These are phyloP conservation scores for Tritrichomonas foetus DNA, from an alignment of 208 protist species.

Conservation along the genomic window DNA sequence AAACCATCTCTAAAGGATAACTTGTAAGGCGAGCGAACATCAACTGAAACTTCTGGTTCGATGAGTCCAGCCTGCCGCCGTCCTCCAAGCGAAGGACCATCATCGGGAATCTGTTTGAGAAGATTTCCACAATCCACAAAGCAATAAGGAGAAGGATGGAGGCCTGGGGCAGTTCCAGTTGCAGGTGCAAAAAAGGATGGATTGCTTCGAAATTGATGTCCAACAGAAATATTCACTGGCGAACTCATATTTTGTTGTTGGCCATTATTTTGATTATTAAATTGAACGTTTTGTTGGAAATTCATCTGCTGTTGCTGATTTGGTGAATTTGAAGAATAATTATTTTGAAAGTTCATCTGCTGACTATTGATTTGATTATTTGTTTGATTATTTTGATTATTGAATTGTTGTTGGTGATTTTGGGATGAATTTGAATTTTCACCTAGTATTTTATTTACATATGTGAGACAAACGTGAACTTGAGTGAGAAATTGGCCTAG, in stretches of 20 bases:
- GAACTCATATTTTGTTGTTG: too few relatives aligned
- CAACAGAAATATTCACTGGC: too few relatives aligned
- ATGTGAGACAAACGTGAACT: background rate
- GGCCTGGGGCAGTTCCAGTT: background rate
- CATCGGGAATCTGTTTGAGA: background rate
- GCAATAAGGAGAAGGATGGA: too few relatives aligned
- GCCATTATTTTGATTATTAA: too few relatives aligned
- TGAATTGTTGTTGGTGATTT: too few relatives aligned
- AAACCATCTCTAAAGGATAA: background rate
- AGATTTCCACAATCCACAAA: background rate
- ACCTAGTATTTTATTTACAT: background rate
- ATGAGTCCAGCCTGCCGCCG: background rate
- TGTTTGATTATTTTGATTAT: too few relatives aligned
- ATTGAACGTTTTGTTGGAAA: too few relatives aligned
- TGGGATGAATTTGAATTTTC: background rate
- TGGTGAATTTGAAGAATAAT: background rate
- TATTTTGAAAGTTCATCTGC: background rate
- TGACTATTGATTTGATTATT: too few relatives aligned
- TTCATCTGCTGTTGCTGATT: too few relatives aligned
- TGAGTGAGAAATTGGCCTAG: background rate
- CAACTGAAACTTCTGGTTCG: conserved; percentile 12
- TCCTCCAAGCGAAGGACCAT: too few relatives aligned
- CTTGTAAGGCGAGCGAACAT: background rate
- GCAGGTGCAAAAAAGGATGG: background rate
- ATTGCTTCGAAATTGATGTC: too few relatives aligned